phyloP scores from a whole-genome alignment of 176 grass and related monocot species.

The Stipa capillata region DNA sequence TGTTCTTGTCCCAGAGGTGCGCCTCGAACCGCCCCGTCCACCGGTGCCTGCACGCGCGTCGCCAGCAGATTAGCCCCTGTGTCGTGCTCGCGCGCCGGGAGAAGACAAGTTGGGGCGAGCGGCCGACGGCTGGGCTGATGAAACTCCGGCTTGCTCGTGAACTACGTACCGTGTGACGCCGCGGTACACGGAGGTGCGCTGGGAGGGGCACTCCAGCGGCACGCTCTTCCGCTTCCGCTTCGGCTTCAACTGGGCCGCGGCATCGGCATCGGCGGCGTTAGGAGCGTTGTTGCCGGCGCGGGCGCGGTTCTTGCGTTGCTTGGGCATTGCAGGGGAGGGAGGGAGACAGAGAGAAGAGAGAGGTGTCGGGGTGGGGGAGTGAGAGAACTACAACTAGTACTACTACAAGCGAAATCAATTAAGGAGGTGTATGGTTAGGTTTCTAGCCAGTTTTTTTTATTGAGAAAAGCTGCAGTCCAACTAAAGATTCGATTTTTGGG shows the following conservation, averaged over 20 bases:
- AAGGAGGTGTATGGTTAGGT: no score
- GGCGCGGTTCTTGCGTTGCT: background rate
- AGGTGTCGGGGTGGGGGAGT: background rate
- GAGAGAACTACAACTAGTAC: background rate
- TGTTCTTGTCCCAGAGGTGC: slow-evolving; percentile 82
- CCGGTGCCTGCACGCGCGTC: slow-evolving; percentile 45
- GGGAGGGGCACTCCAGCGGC: slow-evolving; percentile 32
- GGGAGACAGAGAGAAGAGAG: background rate
- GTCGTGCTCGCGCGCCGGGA: no score
- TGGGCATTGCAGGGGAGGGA: slow-evolving; percentile 40
- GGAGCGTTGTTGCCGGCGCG: background rate
- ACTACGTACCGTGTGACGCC: slow-evolving; percentile 60
- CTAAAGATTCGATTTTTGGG: no score
- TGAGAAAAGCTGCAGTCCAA: no score
- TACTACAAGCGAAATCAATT: background rate
- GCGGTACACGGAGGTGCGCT: slow-evolving; percentile 65
- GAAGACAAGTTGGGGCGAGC: no score
- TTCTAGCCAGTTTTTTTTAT: no score
- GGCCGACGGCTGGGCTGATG: no score
- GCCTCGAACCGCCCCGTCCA: slow-evolving; percentile 94
- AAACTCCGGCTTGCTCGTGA: no score
- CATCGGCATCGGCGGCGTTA: background rate
- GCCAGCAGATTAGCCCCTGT: no score
- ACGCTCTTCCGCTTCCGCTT: slow-evolving; percentile 49
- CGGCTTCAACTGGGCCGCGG: background rate